Base-by-base conservation (phyloP, 139 green algal species). In the Chlamydomonas sphaeroides region DNA sequence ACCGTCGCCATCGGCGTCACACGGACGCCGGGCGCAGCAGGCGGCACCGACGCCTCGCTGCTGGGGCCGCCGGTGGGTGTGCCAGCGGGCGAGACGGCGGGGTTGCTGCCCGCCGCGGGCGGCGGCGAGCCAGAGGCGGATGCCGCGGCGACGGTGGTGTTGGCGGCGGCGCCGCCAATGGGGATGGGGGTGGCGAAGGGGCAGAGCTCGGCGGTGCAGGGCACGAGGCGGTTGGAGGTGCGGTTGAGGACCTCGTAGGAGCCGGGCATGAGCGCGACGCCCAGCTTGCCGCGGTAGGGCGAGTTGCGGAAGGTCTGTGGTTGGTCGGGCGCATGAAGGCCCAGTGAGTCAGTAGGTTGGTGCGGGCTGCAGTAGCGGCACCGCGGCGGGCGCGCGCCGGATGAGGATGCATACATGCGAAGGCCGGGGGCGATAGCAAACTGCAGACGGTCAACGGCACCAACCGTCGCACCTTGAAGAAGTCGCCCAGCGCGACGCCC, bases 391-490 rank as follows among this genome's bases (percentile, higher is more conserved):
- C n/a, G n/a, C n/a, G n/a, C n/a, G n/a, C n/a, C n/a, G n/a, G n/a
- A n/a, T n/a, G n/a, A n/a, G n/a, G n/a, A n/a, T n/a, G n/a, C n/a
- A n/a, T n/a, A n/a, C n/a, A 11, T 56, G 14, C 11, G 14, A 17
- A 56, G 48, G 11, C 14, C 48, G 14, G 17, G 11, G 14, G 17
- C 48, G 48, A 11, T 17, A 56, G 48, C 48, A 17, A 56, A 56
- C 14, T 17, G 17, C 48, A 56, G 48, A 17, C 14, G 6, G 38
- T 23, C 11, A n/a, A n/a, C n/a, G n/a, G n/a, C n/a, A n/a, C n/a
- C n/a, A n/a, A n/a, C n/a, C n/a, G n/a, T n/a, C 53, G 5, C 51
- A 86, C 81, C 81, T 86, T 86, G 65, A 86, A 86, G 38, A 86
- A 76, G 42, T 71, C 33, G 2, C 77, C 77, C 35, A 63, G 41